phyloP scores from a whole-genome alignment of 345 rosid species.

The Brassica rapa region DNA sequence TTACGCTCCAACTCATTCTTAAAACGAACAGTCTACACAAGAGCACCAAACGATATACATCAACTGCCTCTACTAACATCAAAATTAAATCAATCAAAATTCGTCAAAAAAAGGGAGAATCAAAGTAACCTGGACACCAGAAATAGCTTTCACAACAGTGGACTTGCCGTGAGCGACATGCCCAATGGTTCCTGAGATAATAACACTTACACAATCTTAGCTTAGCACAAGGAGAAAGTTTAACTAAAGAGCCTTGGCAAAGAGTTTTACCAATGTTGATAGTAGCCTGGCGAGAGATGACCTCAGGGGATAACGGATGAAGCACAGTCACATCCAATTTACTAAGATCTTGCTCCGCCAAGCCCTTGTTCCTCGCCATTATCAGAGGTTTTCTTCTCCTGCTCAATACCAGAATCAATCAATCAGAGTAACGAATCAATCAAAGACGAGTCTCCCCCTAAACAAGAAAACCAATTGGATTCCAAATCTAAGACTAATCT shows the following conservation, averaged over 20 bases:
- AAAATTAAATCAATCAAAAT: background rate
- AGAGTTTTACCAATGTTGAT: slow-evolving; percentile 71
- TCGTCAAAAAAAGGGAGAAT: background rate
- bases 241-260: background rate
- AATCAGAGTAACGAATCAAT: background rate
- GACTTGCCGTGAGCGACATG: slow-evolving; percentile 99
- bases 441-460: background rate
- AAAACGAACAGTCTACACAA: slow-evolving; percentile 87
- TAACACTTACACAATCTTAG: background rate
- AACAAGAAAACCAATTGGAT: background rate
- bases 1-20: slow-evolving; percentile 96
- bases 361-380: slow-evolving; percentile 84
- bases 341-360: slow-evolving; percentile 89
- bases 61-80: background rate
- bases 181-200: slow-evolving; percentile 75
- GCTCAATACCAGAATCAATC: background rate
- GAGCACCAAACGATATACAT: background rate
- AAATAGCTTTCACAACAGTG: slow-evolving; percentile 91
- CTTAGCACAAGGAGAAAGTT: background rate
- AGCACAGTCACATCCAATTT: slow-evolving; percentile 77
- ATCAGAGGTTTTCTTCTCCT: background rate
- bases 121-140: slow-evolving; percentile 86
- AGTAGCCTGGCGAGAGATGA: slow-evolving; percentile 95
- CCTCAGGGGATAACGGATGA: slow-evolving; percentile 96
- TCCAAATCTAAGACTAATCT: slow-evolving; percentile 6